Conservation (phyloP, 257 asterid species). For the Coffea canephora region DNA sequence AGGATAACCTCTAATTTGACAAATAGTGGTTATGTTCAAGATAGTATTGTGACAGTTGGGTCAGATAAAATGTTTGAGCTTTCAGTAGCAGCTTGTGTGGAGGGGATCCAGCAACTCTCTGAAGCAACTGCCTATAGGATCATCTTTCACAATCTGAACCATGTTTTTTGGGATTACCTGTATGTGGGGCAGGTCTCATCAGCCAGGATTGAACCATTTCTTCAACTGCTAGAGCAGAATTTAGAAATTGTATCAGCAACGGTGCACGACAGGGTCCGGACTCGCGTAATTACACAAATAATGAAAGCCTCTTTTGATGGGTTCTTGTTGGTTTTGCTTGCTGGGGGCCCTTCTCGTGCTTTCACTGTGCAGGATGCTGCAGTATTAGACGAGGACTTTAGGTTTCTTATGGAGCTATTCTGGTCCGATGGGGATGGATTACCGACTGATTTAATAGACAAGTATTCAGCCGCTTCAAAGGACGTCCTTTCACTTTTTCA, state of each 20-base stretch:
- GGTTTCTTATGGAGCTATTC: constrained; percentile 67
- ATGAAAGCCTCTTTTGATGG: constrained; percentile 94
- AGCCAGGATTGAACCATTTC: constrained; percentile 85
- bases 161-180: constrained; percentile 55
- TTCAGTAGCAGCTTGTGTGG: constrained; percentile 62
- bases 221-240: constrained; percentile 70
- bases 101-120: constrained; percentile 74
- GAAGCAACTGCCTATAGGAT: constrained; percentile 74
- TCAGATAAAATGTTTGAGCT: constrained; percentile 46
- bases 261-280: constrained; percentile 78
- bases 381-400: constrained; percentile 67
- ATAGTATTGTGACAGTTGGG: constrained; percentile 38
- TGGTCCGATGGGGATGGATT: constrained; percentile 96
- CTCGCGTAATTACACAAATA: constrained; percentile 75
- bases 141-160: constrained; percentile 65
- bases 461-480: constrained; percentile 40
- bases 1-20: constrained; percentile 57
- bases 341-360: constrained; percentile 71
- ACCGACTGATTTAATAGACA: constrained; percentile 75
- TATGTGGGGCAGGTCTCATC: constrained; percentile 64
- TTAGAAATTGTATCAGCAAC: constrained; percentile 68
- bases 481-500: constrained; percentile 57
- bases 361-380: constrained; percentile 54
- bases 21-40: constrained; percentile 41
- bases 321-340: constrained; percentile 71